Evolutionary conservation across 495 filamentous ascomycete genomes (phyloP).

Genomic region (Margaritispora aquatica): DNA sequence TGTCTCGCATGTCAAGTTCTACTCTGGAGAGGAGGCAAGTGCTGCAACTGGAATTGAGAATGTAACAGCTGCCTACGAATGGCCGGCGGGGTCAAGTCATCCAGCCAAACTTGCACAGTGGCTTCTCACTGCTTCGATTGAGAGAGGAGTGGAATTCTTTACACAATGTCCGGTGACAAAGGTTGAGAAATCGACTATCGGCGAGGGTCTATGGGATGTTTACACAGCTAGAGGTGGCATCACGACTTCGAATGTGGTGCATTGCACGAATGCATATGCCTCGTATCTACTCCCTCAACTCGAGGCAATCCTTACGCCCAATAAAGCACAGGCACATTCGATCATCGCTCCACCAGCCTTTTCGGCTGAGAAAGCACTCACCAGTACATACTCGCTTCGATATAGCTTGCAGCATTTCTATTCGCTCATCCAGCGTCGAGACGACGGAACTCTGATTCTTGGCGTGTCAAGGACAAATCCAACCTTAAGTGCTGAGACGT

Average conservation of each 20-base stretch:
- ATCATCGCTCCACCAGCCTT: slow-evolving; percentile 22
- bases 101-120: slow-evolving; percentile 27
- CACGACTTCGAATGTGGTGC: slow-evolving; percentile 17
- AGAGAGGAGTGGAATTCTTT: slow-evolving; percentile 19
- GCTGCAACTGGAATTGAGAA: slow-evolving; percentile 18
- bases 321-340: slow-evolving; percentile 26
- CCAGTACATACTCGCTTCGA: slow-evolving; percentile 25
- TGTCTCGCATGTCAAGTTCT: slow-evolving; percentile 27
- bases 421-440: slow-evolving; percentile 20
- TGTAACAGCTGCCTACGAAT: slow-evolving; percentile 26
- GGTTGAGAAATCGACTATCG: slow-evolving; percentile 4
- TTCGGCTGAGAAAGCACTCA: slow-evolving; percentile 4
- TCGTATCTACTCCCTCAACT: slow-evolving; percentile 24
- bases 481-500: slow-evolving; percentile 14
- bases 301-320: slow-evolving; percentile 16
- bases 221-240: slow-evolving; percentile 11
- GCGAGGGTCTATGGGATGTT: slow-evolving; percentile 12
- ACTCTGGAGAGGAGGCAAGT: slow-evolving; percentile 22
- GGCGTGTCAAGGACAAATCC: slow-evolving; percentile 24
- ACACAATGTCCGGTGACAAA: slow-evolving; percentile 24
- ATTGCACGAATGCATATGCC: slow-evolving; percentile 29
- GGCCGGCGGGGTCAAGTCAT: slow-evolving; percentile 27
- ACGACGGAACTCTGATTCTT: slow-evolving; percentile 25
- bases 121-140: slow-evolving; percentile 17
- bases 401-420: slow-evolving; percentile 25